Base-by-base conservation (phyloP, 495 filamentous ascomycete species). In the Halenospora varia region DNA sequence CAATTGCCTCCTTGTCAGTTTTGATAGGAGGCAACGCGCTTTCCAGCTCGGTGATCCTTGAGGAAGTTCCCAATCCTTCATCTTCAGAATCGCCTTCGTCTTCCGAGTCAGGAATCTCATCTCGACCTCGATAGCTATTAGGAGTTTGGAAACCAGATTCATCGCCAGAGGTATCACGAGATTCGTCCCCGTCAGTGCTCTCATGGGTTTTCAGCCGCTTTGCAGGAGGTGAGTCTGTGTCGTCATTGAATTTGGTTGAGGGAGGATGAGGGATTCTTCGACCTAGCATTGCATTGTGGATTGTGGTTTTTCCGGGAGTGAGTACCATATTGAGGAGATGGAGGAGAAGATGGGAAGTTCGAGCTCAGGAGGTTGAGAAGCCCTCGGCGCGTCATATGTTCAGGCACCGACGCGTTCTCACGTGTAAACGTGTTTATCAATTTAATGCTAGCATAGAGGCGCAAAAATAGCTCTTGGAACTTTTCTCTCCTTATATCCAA, bases 41-140 rank as follows among this genome's bases (percentile, higher is more conserved):
- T 66, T 96, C 92, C 45, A 95, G 78, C 17, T 91, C 89, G 17
- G 91, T 95, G 60, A 73, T 71, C 51, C 68, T 66, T 26, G 51
- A 68, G 61, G 39, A 66, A 73, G 55, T 60, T 68, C 53, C 26
- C n/a, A 35, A 0, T 15, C 61, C 56, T 10, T 69, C 68, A 23
- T 75, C 70, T 13, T 35, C 61, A 35, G 3, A 53, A 0, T 72
- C 70, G 10, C 73, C 73, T 48, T 71, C 64, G 20, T 71, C 69
- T 44, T 68, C 64, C 1, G 67, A 71, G 25, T 67, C 68, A 39
- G 62, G 50, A 40, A 70, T 65, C 17, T 71, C 69, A 54, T 59
- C 39, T 35, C 47, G 51, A 54, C 57, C 39, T 35, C 47, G 51
- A 41, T 52, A 55, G 10, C 4, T 17, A 18, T 53, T 48, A 23